Evolutionary conservation across 2,329 filamentous ascomycete genomes (phyloP), one percentile per base, ranked within the genome.

Genomic region (Bimuria novae-zelandiae): DNA sequence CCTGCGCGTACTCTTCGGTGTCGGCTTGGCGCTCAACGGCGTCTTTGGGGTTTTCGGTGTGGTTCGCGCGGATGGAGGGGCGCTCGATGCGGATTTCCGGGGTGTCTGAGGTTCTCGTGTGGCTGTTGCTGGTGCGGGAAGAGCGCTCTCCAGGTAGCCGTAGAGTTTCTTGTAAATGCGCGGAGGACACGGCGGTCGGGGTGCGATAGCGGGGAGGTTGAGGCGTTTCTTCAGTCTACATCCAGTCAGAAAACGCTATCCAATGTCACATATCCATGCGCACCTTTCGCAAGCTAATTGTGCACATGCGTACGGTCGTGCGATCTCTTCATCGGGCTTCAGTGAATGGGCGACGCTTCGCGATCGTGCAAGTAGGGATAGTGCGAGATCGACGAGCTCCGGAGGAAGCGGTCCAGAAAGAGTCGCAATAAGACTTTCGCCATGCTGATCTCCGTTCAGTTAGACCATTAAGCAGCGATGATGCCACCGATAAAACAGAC

Each of bases 211-310:
- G 17, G 71, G 66, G n/a, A 72, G 60, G 43, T 73, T 73, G 50
- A 73, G 63, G n/a, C 65, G 66, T 22, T 64, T 68, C 57, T 92
- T 92, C 33, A 96, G 80, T 48, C 91, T 91, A 52, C 4, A 14
- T 33, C 1, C 8, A 59, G 68, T 67, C 75, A 81, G 50, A 36
- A 23, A 11, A 11, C 25, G 4, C 36, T 1, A 59, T 1, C 14
- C 16, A 17, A 6, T 19, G 1, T 23, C 2, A 6, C 8, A 29
- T 17, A 32, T 22, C 14, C 27, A 7, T 5, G n/a, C n/a, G n/a
- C 76, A 90, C 89, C 90, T 84, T 63, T 93, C 90, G 70, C 92
- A 97, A 16, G 94, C 94, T 55, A 99, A 43, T 54, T 74, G 70
- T 7, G 70, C 69, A 50, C 71, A 74, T 45, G 70, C 69, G 51